Evolutionary conservation across 441 rosid species (phyloP).

Genomic region (Adansonia rubrostipa): DNA sequence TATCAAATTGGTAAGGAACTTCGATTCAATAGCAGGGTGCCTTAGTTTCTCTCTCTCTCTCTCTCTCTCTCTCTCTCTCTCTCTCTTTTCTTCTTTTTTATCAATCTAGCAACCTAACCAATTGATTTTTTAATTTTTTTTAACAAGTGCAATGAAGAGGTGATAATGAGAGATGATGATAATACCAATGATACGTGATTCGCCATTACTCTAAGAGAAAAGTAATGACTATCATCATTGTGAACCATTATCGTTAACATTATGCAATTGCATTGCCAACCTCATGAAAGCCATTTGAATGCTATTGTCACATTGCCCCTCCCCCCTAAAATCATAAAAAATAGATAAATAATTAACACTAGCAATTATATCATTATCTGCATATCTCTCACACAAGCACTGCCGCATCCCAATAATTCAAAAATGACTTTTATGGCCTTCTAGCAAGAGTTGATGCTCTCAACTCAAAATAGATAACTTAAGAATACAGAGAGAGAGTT

Average conservation of each 20-base stretch:
- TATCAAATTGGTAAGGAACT: neutral
- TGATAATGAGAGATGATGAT: no score
- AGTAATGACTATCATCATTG: neutral
- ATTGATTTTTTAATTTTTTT: no score
- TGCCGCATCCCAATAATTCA: neutral
- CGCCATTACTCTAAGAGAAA: neutral
- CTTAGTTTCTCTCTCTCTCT: neutral
- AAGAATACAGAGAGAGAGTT: neutral
- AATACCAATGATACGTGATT: neutral
- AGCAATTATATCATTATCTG: neutral
- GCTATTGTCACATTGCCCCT: neutral
- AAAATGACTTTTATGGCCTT: neutral
- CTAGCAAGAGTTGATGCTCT: neutral
- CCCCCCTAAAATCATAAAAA: neutral
- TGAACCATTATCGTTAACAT: constrained; percentile 3
- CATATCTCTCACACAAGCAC: neutral
- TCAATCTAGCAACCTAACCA: neutral
- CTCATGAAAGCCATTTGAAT: neutral
- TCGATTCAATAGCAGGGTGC: neutral
- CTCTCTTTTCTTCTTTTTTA: neutral
- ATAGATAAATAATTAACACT: neutral
- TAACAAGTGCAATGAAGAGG: no score
- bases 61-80: no score
- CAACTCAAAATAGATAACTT: neutral
- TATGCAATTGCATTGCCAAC: constrained; percentile 1